Evolutionary conservation across 1,139 yeast species (phyloP), one percentile per base, ranked within the genome.

Genomic region (Pichia sp.): DNA sequence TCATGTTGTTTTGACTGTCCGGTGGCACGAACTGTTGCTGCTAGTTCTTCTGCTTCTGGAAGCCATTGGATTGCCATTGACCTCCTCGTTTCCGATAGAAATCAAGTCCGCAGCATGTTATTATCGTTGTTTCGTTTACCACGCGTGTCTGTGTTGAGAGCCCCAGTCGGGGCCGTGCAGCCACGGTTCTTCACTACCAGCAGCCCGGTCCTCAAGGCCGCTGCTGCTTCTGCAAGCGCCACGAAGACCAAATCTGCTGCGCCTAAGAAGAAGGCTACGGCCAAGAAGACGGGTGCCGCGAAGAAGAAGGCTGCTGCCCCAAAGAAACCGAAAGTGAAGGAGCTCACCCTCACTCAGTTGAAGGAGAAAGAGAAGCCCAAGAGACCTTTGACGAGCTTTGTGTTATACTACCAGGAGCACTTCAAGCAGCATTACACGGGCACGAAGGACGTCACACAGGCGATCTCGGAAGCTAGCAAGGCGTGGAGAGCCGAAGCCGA

Each of bases 281-380:
- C 52, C 26, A 40, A 48, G 13, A 58, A 52, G 31, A 50, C 44
- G 13, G 30, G 51, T 7, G 52, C 53, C 13, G 29, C 49, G 5
- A 38, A 19, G 29, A 50, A 50, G 38, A 47, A 45, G 31, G 42
- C 52, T 16, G 38, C 44, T 16, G 13, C 49, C 16, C 34, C 36
- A 3, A 45, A 45, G 48, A 45, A 45, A 19, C 38, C 49, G 36
- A 59, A 56, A 3, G 49, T 46, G 40, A 52, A 52, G 49, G 19
- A 32, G 32, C 13, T 44, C 36, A 57, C 61, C 26, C 45, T 41
- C 19, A 46, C 55, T 8, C 47, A 57, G 50, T 15, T 54, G 29
- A 61, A 61, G 51, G 47, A 40, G 8, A 46, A 54, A 8, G 57
- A 54, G 29, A 66, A 62, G 43, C 70, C 70, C 50, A 61, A 60